A percentile compares a stretch with the other conserved stretches of the same genome.
These are phyloP conservation scores for Apium graveolens DNA, from an alignment of 129 eudicot species.

Conservation along the genomic window DNA sequence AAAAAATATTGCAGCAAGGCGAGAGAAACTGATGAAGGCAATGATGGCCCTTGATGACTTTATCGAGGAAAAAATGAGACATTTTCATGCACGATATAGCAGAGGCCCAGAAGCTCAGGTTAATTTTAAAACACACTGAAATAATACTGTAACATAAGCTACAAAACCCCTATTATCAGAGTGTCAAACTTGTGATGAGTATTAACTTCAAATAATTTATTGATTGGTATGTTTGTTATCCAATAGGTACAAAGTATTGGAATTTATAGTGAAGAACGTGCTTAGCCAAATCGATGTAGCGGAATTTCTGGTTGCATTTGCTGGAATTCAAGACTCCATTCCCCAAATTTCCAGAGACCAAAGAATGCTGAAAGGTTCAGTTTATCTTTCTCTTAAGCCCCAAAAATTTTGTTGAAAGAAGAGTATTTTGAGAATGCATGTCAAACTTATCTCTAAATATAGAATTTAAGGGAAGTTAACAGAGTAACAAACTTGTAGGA, in stretches of 20 bases:
- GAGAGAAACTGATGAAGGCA: slow-evolving; percentile 67
- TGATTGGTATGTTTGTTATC: not conserved
- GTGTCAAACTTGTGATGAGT: not conserved
- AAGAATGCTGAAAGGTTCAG: slow-evolving; percentile 49
- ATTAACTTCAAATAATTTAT: not conserved
- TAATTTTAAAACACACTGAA: not conserved
- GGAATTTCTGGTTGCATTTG: slow-evolving; percentile 66
- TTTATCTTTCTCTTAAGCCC: slow-evolving; percentile 30
- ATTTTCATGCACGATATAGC: slow-evolving; percentile 50
- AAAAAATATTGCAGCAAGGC: slow-evolving; percentile 50
- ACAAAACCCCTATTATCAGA: not conserved
- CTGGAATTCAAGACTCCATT: slow-evolving; percentile 65
- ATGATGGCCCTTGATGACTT: slow-evolving; percentile 54
- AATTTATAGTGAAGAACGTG: slow-evolving; percentile 68
- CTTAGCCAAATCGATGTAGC: slow-evolving; percentile 69
- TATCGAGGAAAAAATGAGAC: slow-evolving; percentile 58
- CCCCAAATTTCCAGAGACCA: slow-evolving; percentile 49
- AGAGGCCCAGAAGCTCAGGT: slow-evolving; percentile 96
- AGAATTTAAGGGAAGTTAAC: not conserved
- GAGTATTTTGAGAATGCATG: not conserved
- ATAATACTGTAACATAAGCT: not conserved
- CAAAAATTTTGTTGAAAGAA: slow-evolving; percentile 3
- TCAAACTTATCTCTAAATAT: not conserved
- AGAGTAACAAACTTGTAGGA: not conserved
- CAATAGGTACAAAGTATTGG: slow-evolving; percentile 68